Evolutionary conservation across 2,329 filamentous ascomycete genomes (phyloP).

Genomic region (Colletotrichum sp.): DNA sequence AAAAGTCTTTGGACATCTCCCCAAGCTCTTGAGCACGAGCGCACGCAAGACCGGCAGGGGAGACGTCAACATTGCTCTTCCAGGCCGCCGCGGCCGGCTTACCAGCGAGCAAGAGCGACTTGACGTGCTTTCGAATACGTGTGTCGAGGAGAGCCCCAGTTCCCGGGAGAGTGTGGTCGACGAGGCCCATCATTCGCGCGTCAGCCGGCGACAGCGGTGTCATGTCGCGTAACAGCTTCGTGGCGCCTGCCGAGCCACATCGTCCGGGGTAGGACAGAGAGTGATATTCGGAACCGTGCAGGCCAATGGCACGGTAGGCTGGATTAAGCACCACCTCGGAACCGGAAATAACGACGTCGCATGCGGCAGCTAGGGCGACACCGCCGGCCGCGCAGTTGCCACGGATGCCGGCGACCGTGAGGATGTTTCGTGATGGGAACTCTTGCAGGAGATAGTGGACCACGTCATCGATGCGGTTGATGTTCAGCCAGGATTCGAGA

Average conservation of each 20-base stretch:
- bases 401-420: slow-evolving; percentile 42
- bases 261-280: slow-evolving; percentile 42
- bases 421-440: slow-evolving; percentile 37
- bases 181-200: slow-evolving; percentile 40
- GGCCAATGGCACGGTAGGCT: slow-evolving; percentile 41
- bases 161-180: slow-evolving; percentile 43
- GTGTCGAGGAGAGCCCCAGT: slow-evolving; percentile 36
- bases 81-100: slow-evolving; percentile 27
- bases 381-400: slow-evolving; percentile 48
- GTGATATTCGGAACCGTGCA: slow-evolving; percentile 46
- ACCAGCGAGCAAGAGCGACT: slow-evolving; percentile 29
- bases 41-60: slow-evolving; percentile 32
- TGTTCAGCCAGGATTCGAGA: slow-evolving; percentile 46
- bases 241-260: slow-evolving; percentile 36
- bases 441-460: slow-evolving; percentile 41
- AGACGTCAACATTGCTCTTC: slow-evolving; percentile 39
- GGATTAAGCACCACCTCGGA: slow-evolving; percentile 44
- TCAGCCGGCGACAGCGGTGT: slow-evolving; percentile 40
- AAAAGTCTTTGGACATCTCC: slow-evolving; percentile 48
- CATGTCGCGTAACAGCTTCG: slow-evolving; percentile 39
- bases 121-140: slow-evolving; percentile 38
- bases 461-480: slow-evolving; percentile 48
- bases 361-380: slow-evolving; percentile 45
- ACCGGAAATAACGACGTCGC: slow-evolving; percentile 40
- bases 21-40: slow-evolving; percentile 40